Evolutionary conservation across 805 yeast genomes (phyloP).

Genomic region (Saccharomycopsis oosterbeekiorum): DNA sequence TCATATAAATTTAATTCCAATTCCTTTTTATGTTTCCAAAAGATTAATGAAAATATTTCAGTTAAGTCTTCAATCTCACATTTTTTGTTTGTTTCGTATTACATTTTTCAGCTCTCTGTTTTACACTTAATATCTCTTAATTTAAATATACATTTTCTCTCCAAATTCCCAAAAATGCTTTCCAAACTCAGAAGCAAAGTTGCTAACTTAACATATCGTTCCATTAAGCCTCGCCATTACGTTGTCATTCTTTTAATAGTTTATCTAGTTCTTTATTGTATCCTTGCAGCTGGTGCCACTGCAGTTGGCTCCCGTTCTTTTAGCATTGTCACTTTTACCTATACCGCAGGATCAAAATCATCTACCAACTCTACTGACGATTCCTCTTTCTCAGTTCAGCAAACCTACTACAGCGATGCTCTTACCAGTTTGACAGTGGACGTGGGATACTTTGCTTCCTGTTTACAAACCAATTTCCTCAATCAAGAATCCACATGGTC

Average conservation of each 20-base stretch:
- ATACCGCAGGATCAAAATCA: slow-evolving; percentile 11
- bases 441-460: slow-evolving; percentile 18
- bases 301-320: slow-evolving; percentile 10
- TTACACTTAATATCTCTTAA: too few relatives aligned
- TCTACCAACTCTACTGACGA: background rate
- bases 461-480: slow-evolving; percentile 16
- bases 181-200: background rate
- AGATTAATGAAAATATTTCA: background rate
- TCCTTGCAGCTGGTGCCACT: slow-evolving; percentile 14
- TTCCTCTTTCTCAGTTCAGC: background rate
- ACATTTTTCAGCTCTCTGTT: too few relatives aligned
- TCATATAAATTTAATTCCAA: background rate
- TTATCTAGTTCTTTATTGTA: slow-evolving; percentile 13
- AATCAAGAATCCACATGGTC: slow-evolving; percentile 11
- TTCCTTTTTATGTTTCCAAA: background rate
- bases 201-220: background rate
- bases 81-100: background rate
- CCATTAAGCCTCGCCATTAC: slow-evolving; percentile 18
- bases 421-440: slow-evolving; percentile 17
- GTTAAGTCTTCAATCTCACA: background rate
- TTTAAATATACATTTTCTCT: background rate
- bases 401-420: slow-evolving; percentile 18
- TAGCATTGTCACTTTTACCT: slow-evolving; percentile 14
- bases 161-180: background rate
- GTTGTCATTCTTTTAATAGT: slow-evolving; percentile 13